These are phyloP conservation scores for Tilletia indica DNA, from an alignment of 1,284 basidiomycete genomes.

Conservation along the genomic window DNA sequence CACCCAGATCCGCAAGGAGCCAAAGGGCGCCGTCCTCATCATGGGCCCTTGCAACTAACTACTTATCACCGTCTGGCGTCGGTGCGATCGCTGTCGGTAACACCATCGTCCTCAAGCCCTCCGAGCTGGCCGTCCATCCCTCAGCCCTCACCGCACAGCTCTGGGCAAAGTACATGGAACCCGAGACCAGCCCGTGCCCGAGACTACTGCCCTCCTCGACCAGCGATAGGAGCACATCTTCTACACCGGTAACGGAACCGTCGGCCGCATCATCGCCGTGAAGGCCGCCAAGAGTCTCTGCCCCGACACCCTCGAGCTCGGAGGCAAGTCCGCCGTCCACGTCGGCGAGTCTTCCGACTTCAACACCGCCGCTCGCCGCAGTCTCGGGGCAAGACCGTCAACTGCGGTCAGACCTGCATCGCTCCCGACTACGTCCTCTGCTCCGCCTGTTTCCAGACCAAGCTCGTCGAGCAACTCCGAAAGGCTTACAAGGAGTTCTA, in stretches of 20 bases:
- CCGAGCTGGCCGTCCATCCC: conserved; percentile 70
- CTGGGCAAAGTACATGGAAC: conserved; percentile 76
- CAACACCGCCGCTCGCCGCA: conserved; percentile 54
- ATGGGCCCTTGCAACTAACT: conserved; percentile 58
- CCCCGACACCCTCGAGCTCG: too few species aligned
- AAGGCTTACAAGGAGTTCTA: conserved; percentile 60
- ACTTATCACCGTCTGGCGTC: conserved; percentile 51
- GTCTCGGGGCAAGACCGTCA: conserved; percentile 76
- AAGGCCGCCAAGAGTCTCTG: conserved; percentile 81
- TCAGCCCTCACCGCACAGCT: conserved; percentile 72
- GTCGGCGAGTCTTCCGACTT: too few species aligned
- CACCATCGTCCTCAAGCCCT: conserved; percentile 63
- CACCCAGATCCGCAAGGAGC: conserved; percentile 54
- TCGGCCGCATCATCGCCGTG: conserved; percentile 73
- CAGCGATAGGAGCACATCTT: conserved; percentile 76
- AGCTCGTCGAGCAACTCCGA: conserved; percentile 66
- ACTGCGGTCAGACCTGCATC: conserved; percentile 64
- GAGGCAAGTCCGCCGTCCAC: too few species aligned
- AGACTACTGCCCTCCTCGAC: conserved; percentile 75
- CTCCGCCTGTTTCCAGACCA: conserved; percentile 66
- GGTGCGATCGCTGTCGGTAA: conserved; percentile 58
- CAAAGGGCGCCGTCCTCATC: conserved; percentile 59
- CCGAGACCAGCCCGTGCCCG: conserved; percentile 67
- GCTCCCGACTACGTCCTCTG: conserved; percentile 74
- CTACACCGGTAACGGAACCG: conserved; percentile 65